Evolutionary conservation across 2,329 filamentous ascomycete species (phyloP), one percentile per base, ranked within the genome.

Genomic region (Aciculosporium take): DNA sequence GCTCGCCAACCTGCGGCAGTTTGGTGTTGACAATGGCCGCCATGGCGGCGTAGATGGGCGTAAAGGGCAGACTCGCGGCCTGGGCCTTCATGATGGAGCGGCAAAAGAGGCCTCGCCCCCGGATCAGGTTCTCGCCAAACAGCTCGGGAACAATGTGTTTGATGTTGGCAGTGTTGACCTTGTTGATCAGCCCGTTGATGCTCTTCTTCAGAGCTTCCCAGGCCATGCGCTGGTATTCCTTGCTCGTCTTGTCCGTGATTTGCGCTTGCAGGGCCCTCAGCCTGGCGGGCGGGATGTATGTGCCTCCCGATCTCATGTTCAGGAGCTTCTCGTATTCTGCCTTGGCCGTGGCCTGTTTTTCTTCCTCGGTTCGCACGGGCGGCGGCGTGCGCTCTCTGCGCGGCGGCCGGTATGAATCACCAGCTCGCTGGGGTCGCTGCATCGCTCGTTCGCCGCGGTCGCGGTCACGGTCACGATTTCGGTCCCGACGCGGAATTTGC

Each of bases 181-280:
- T 98, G 73, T 98, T 98, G 72, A 98, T 94, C 49, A 98, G 67
- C 53, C 91, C 91, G 58, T 98, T 96, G 65, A 98, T 94, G 37
- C 84, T 91, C 69, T 98, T 98, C 68, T 98, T 98, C 56, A 98
- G 68, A 10, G 89, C 89, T 63, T 98, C 91, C 91, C 91, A 98
- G 7, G 88, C 87, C 85, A 98, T 94, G 53, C 91, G 84, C 72
- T 96, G 91, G 58, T 94, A 96, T 65, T 96, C 91, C 63, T 94
- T 93, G 62, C 81, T 93, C 41, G 75, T 80, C 69, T 94, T 94
- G 66, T 98, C 91, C 47, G 87, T 95, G 61, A 98, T 94, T 63
- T 94, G 87, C 40, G 88, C 85, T 66, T 98, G 91, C 46, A 98
- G 74, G 30, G 89, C 89, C 52, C 87, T 79, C 56, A 98, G 69